Evolutionary conservation across 2,329 filamentous ascomycete genomes (phyloP), one percentile per base, ranked within the genome.

Genomic region (Trichoderma sp.): DNA sequence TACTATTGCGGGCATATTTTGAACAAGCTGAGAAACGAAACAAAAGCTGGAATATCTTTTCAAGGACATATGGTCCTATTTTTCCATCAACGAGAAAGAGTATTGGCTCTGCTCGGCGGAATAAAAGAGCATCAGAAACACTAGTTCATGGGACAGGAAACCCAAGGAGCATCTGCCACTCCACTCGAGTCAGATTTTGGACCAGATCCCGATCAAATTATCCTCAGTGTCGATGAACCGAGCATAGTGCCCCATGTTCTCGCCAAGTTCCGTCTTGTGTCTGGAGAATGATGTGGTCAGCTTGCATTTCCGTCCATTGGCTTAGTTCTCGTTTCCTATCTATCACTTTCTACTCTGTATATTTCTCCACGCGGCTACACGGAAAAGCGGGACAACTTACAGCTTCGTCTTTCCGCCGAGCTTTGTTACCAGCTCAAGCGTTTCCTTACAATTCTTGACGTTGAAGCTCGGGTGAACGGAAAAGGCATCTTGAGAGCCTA

Each of bases 171-270:
- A 21, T 27, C 41, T 56, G 21, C 21, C 38, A 29, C 9, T 75
- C 53, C 59, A 60, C 29, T 21, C 62, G 16, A 33, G 68, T 80
- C 78, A 82, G 29, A 81, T 78, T 75, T 80, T 79, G 68, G 82
- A 81, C 71, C 81, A 84, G 38, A 83, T 76, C 31, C 83, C 81
- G 59, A 83, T 79, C 79, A 83, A 77, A 75, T 85, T 85, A n/a
- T 82, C 83, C 78, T 86, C 84, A 11, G 80, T 80, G 76, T 85
- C 83, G 64, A 85, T 77, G 56, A 85, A 81, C 3, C 83, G 81
- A 45, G 83, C 83, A 76, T 82, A 83, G 75, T 78, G 80, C 1
- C 83, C 84, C 82, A 83, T 83, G 14, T 77, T 78, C 14, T 79
- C 79, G 27, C 80, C 81, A 74, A 84, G 83, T 24, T 78, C 79